A percentile compares a stretch with the other conserved stretches of the same genome.
Conservation (phyloP, 495 filamentous ascomycete genomes). For the Aspergillus steynii region DNA sequence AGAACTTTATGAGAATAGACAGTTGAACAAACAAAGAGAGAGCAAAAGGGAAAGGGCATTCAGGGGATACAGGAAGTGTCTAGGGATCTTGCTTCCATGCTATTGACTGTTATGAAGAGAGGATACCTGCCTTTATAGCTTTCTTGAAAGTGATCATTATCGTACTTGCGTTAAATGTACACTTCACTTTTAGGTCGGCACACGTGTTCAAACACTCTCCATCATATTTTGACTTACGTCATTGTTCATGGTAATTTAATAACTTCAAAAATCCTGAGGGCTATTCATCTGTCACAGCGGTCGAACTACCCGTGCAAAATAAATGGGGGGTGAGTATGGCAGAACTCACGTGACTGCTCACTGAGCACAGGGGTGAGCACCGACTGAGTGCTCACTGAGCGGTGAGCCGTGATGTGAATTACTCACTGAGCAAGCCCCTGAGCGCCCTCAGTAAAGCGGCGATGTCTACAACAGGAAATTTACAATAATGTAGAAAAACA, state of each 20-base stretch:
- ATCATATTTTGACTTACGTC: conserved; percentile 4
- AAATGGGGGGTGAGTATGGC: conserved; percentile 1
- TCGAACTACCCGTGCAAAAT: conserved; percentile 6
- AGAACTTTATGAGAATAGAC: not conserved
- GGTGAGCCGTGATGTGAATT: conserved; percentile 5
- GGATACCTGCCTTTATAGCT: no score
- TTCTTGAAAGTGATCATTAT: no score
- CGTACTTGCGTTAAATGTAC: conserved; percentile 2
- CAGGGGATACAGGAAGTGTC: no score
- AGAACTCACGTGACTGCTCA: conserved; percentile 6
- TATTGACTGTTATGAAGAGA: conserved; percentile 2
- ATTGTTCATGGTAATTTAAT: conserved; percentile 5
- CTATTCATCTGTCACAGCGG: conserved; percentile 4
- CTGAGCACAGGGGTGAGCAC: conserved; percentile 2
- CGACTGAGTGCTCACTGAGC: no score
- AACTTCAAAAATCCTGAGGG: conserved; percentile 2
- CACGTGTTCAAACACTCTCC: conserved; percentile 1
- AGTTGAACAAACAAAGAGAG: no score
- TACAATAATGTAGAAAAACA: no score
- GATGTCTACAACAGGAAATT: no score
- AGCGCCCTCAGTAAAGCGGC: conserved; percentile 7
- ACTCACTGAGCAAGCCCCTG: conserved; percentile 5
- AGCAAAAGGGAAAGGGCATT: no score
- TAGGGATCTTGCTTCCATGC: conserved; percentile 6
- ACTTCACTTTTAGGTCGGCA: conserved; percentile 4